Evolutionary conservation across 148 eudicot genomes (phyloP), one percentile per base, ranked within the genome.

Genomic region (Arctostaphylos glauca): DNA sequence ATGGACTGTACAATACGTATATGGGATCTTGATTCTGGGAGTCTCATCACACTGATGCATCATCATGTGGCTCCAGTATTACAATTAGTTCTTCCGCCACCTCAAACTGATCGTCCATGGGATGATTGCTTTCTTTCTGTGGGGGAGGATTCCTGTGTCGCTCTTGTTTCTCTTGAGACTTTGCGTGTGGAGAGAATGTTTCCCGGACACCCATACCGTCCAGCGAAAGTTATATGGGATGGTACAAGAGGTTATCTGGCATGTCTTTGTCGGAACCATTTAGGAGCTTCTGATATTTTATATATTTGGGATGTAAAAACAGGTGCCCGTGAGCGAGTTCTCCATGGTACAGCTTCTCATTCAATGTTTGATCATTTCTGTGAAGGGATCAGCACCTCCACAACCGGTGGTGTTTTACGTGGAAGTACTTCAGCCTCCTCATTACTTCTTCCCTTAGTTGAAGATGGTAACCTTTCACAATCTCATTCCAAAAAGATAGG

Each of bases 221-320:
- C 97, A 62, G 83, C 88, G 56, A 93, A 89, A 87, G 98, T 97
- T 83, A 84, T 90, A 83, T 97, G 99, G 99, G 98, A 97, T 91
- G 86, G 93, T 82, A 82, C 77, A 81, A 90, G 94, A 84, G 96
- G 97, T 83, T 97, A 94, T 85, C 77, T 97, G 84, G 98, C 97
- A 31, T 94, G 98, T 88, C 92, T 94, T 52, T 97, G 93, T 68
- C 91, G 83, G 75, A 88, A 84, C 85, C 88, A 77, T 60, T 88
- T 90, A 47, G 88, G 79, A 86, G 86, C 88, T 83, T 84, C 94
- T 55, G 97, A 91, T 84, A 87, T 90, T 81, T 86, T 97, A 74
- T 94, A 86, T 87, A 92, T 97, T 84, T 97, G 99, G 99, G 99
- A 97, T 85, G 86, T 94, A 64, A 97, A 97, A 85, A 87, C 98